Base-by-base conservation (phyloP, 441 rosid genomes). In the Syzygium malaccense region DNA sequence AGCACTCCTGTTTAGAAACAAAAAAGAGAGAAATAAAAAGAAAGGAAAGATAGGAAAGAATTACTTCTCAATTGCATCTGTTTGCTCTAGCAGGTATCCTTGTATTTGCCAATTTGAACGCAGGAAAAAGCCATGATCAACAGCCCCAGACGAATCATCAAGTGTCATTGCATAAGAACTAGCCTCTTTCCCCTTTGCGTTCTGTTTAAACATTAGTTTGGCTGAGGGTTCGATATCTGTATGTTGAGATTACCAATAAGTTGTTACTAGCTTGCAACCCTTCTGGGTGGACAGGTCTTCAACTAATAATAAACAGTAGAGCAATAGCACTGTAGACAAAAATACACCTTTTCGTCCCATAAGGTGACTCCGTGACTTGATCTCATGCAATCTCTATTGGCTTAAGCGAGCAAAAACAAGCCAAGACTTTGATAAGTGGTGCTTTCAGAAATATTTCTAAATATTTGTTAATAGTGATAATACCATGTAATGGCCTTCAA, bases 1-100 rank as follows among this genome's bases (percentile, higher is more conserved):
- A 56, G 45, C 79, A 89, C 15, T 78, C 55, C 41, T 83, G 48
- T 64, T 89, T 56, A 78, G 54, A 28, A 62, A 85, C 33, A 62
- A 41, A 51, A 62, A 85, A 84, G 58, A 53, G 79, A 48, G 23
- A 45, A 86, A 88, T 64, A 90, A 48, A 28, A 48, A 89, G 87
- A 62, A 90, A 86, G 57, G 71, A 60, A 85, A 14, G 48, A 75
- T 55, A 86, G 66, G 37, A 87, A 89, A 83, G 25, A 83, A 91
- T 89, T 92, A 96, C 99, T 91, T 96, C 95, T 98, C 98, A 89
- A 97, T 94, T 87, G 95, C 95, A 91, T 96, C 96, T 85, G 98
- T 96, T 91, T 96, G 98, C 91, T 95, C 96, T 94, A 93, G 93
- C 91, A 98, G 93, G 94, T 93, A 97, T 57, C 98, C 99, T 90